Conservation (phyloP, 441 rosid genomes). For the Croton laevigatus region DNA sequence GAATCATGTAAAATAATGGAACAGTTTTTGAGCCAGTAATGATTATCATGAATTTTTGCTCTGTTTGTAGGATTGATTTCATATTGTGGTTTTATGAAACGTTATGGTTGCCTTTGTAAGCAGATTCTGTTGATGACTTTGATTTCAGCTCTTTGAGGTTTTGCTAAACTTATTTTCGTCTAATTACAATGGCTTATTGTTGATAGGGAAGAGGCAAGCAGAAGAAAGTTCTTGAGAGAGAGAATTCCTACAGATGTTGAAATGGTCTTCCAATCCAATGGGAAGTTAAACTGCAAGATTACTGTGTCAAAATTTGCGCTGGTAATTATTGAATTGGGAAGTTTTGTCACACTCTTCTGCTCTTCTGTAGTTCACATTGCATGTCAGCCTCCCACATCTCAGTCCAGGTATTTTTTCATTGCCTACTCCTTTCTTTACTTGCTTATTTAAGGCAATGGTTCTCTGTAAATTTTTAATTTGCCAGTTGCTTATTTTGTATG, state of each 20-base stretch:
- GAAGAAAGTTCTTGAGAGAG: constrained; percentile 46
- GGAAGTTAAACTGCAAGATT: constrained; percentile 57
- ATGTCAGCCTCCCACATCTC: constrained; percentile 45
- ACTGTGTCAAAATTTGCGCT: constrained; percentile 52
- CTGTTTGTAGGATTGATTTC: not conserved
- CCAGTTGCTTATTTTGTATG: not conserved
- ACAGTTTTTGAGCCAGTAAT: not conserved
- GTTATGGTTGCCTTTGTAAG: not conserved
- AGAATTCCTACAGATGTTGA: constrained; percentile 61
- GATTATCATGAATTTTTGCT: not conserved
- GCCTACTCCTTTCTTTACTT: constrained; percentile 4
- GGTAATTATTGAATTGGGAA: constrained; percentile 53
- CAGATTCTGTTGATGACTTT: not conserved
- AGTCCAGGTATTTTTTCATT: constrained; percentile 43
- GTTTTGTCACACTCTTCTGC: constrained; percentile 52
- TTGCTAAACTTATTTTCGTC: not conserved
- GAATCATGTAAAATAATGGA: not conserved
- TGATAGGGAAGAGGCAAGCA: constrained; percentile 50
- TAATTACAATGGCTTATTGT: not conserved
- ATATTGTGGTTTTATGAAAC: not conserved
- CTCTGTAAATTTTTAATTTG: not conserved
- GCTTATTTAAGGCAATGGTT: not conserved
- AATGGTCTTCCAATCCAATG: constrained; percentile 57
- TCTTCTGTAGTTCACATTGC: constrained; percentile 61
- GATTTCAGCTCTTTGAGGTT: not conserved